Conservation (phyloP, 192 early-diverging fungal genomes). For the Neocallimastix lanati region DNA sequence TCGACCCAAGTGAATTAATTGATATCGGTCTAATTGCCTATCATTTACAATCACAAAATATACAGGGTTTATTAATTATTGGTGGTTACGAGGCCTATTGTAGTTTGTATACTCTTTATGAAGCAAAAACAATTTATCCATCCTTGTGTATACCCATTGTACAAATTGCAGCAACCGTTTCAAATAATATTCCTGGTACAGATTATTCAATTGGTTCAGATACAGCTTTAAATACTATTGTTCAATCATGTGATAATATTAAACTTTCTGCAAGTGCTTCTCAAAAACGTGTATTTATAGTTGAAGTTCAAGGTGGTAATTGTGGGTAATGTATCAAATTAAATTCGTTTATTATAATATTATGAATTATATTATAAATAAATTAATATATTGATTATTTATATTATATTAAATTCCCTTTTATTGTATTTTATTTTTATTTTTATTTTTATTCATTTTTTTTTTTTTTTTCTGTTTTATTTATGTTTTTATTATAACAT, state of each 20-base stretch:
- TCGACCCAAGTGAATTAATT: neutral
- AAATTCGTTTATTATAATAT: too few species aligned
- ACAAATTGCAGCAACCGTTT: neutral
- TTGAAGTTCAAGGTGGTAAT: neutral
- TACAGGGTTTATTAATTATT: neutral
- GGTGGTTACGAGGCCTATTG: neutral
- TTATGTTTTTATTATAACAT: too few species aligned
- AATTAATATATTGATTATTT: too few species aligned
- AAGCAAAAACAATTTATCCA: neutral
- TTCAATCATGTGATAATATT: neutral
- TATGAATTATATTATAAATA: too few species aligned
- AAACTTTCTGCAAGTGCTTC: neutral
- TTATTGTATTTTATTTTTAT: too few species aligned
- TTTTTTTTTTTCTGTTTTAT: too few species aligned
- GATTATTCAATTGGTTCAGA: neutral
- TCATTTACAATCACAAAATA: neutral
- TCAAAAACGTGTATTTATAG: neutral
- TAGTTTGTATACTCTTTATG: neutral
- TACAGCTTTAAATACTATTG: neutral
- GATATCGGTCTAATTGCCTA: neutral
- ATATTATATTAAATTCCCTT: too few species aligned
- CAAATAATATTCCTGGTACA: neutral
- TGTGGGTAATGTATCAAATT: too few species aligned
- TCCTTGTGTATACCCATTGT: neutral
- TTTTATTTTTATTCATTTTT: too few species aligned